Percentiles rank a stretch among this genome's conserved stretches.
Evolutionary conservation across 768 basidiomycete species (phyloP).

Genomic region (Amanita pallidorosea): DNA sequence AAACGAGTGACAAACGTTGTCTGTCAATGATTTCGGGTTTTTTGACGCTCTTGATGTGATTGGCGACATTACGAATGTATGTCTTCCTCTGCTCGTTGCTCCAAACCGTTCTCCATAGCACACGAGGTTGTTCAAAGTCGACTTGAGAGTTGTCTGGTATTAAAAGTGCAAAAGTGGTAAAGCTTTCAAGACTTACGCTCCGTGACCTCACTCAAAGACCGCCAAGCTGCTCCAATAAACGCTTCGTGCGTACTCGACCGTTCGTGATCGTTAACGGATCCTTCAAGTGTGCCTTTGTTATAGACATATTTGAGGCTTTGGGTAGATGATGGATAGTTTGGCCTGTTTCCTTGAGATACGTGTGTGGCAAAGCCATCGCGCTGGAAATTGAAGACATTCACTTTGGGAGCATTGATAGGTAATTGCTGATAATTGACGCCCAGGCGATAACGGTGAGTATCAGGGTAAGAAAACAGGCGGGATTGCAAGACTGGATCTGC

Average conservation of each 20-base stretch:
- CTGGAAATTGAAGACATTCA: slow-evolving; percentile 83
- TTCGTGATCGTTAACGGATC: slow-evolving; percentile 26
- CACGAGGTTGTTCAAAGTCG: slow-evolving; percentile 80
- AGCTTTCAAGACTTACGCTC: slow-evolving; percentile 45
- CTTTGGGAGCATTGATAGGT: slow-evolving; percentile 75
- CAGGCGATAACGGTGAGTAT: slow-evolving; percentile 79
- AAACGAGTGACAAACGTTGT: slow-evolving; percentile 42
- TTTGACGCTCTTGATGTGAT: slow-evolving; percentile 54
- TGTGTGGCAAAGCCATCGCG: slow-evolving; percentile 66
- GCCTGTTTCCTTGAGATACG: slow-evolving; percentile 72
- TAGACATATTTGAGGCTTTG: slow-evolving; percentile 56
- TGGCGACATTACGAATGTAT: slow-evolving; percentile 58
- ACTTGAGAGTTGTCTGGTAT: slow-evolving; percentile 26
- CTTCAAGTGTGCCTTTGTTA: slow-evolving; percentile 35
- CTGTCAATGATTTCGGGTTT: slow-evolving; percentile 45
- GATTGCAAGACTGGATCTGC: slow-evolving; percentile 91
- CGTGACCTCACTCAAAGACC: slow-evolving; percentile 63
- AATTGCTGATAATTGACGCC: slow-evolving; percentile 77
- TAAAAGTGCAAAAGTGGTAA: background rate
- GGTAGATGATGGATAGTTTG: slow-evolving; percentile 82
- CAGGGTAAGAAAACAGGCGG: slow-evolving; percentile 90
- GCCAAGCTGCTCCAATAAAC: slow-evolving; percentile 61
- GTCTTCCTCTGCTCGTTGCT: slow-evolving; percentile 46
- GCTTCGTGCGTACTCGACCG: slow-evolving; percentile 50
- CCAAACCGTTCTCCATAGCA: slow-evolving; percentile 59